Conservation (phyloP, 441 rosid genomes). For the Biscutella auriculata region DNA sequence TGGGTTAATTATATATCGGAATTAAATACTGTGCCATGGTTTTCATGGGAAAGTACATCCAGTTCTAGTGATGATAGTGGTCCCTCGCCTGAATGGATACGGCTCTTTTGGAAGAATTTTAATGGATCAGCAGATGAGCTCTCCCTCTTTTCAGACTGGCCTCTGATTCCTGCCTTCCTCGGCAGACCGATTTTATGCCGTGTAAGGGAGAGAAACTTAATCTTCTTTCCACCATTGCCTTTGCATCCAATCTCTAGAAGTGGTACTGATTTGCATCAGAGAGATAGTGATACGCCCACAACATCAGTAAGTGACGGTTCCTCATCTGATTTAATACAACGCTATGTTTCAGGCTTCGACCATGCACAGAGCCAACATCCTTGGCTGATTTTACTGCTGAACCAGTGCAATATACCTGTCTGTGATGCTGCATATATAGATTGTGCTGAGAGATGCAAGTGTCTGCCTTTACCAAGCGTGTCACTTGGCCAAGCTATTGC, state of each 20-base stretch:
- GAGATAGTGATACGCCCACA: conserved; percentile 29
- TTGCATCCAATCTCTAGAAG: conserved; percentile 28
- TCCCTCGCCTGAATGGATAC: conserved; percentile 90
- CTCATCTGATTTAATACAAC: conserved; percentile 31
- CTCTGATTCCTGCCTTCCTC: conserved; percentile 90
- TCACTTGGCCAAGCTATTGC: conserved; percentile 83
- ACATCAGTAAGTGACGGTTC: conserved; percentile 27
- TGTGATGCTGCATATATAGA: conserved; percentile 68
- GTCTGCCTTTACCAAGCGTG: conserved; percentile 54
- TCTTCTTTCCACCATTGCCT: conserved; percentile 66
- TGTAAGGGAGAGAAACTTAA: conserved; percentile 63
- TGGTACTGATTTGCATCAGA: conserved; percentile 23
- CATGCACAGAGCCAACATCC: conserved; percentile 44
- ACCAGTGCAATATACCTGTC: conserved; percentile 81
- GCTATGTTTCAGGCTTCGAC: conserved; percentile 53
- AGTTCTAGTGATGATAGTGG: conserved; percentile 63
- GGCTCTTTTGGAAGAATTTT: conserved; percentile 84
- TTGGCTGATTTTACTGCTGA: conserved; percentile 73
- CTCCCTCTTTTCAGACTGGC: conserved; percentile 83
- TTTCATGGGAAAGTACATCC: conserved; percentile 77
- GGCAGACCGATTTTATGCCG: conserved; percentile 92
- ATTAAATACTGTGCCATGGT: conserved; percentile 74
- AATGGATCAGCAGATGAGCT: conserved; percentile 61
- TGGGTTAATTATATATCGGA: conserved; percentile 79
- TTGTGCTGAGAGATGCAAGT: conserved; percentile 62